Evolutionary conservation across 2,329 filamentous ascomycete genomes (phyloP).

Genomic region (Colletotrichum navitas): DNA sequence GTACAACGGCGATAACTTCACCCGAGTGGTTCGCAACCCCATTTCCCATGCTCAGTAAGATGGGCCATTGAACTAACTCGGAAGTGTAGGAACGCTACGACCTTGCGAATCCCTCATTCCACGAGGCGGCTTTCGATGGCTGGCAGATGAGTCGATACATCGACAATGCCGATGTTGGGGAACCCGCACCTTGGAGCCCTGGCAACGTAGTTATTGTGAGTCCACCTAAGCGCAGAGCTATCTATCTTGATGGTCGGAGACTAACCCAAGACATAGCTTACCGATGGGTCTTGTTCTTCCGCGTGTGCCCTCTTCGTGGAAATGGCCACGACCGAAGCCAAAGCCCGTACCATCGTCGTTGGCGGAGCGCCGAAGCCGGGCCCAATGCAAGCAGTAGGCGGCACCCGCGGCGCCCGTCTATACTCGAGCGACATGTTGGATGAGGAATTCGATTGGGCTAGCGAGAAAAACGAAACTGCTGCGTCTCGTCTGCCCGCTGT

Average conservation of each 20-base stretch:
- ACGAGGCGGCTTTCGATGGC: slow-evolving; percentile 23
- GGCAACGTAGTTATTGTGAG: slow-evolving; percentile 29
- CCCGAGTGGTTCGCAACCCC: slow-evolving; percentile 2
- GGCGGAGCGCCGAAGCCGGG: slow-evolving; percentile 66
- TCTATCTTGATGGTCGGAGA: not conserved
- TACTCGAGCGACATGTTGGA: slow-evolving; percentile 46
- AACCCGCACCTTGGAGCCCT: slow-evolving; percentile 1
- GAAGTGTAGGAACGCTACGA: slow-evolving; percentile 21
- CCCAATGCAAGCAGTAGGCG: slow-evolving; percentile 70
- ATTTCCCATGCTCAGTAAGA: no score
- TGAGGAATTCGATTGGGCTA: slow-evolving; percentile 24
- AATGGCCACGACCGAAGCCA: slow-evolving; percentile 63
- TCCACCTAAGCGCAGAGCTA: not conserved
- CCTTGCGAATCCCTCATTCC: slow-evolving; percentile 21
- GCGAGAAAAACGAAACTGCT: not conserved
- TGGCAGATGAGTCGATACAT: slow-evolving; percentile 23
- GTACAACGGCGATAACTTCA: slow-evolving; percentile 15
- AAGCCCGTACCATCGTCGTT: slow-evolving; percentile 68
- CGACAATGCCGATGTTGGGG: not conserved
- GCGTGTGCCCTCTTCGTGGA: slow-evolving; percentile 72
- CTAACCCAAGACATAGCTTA: slow-evolving; percentile 47
- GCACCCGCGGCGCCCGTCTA: slow-evolving; percentile 65
- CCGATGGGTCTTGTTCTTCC: slow-evolving; percentile 69
- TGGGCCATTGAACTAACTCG: not conserved
- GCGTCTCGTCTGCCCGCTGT: not conserved